phyloP scores from a whole-genome alignment of 2,329 filamentous ascomycete species.

The Xylariales sp. region DNA sequence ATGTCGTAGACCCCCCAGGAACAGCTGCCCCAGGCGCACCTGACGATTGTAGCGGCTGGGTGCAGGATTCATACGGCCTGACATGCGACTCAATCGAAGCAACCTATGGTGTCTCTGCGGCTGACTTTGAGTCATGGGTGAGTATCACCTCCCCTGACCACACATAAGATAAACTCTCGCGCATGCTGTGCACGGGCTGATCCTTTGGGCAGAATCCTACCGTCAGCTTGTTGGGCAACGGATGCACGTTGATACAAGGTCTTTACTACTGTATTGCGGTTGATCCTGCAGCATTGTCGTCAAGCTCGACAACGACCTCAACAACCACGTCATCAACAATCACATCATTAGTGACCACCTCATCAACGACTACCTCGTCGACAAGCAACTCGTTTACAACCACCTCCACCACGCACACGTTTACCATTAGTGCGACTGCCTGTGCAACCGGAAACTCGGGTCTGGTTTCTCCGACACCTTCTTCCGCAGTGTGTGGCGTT shows the following conservation, averaged over 20 bases:
- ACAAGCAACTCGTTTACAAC: too few species aligned
- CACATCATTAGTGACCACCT: neutral
- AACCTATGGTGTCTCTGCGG: neutral
- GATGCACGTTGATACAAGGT: slow-evolving; percentile 1
- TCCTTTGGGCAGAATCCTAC: slow-evolving; percentile 1
- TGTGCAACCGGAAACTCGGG: too few species aligned
- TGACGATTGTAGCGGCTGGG: neutral
- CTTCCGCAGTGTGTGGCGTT: too few species aligned
- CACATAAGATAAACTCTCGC: too few species aligned
- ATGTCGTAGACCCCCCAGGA: neutral
- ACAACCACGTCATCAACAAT: neutral
- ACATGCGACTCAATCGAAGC: neutral
- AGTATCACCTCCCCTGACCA: too few species aligned
- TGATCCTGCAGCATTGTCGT: neutral
- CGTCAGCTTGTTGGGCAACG: neutral
- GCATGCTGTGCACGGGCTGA: too few species aligned
- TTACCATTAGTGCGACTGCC: too few species aligned
- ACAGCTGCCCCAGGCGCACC: neutral
- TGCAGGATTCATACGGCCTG: neutral
- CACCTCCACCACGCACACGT: too few species aligned
- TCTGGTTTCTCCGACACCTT: too few species aligned
- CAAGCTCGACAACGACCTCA: neutral
- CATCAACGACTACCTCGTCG: neutral
- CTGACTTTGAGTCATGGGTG: neutral
- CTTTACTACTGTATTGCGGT: neutral